phyloP scores from a whole-genome alignment of 2,329 filamentous ascomycete species.

The Meredithiella fracta region DNA sequence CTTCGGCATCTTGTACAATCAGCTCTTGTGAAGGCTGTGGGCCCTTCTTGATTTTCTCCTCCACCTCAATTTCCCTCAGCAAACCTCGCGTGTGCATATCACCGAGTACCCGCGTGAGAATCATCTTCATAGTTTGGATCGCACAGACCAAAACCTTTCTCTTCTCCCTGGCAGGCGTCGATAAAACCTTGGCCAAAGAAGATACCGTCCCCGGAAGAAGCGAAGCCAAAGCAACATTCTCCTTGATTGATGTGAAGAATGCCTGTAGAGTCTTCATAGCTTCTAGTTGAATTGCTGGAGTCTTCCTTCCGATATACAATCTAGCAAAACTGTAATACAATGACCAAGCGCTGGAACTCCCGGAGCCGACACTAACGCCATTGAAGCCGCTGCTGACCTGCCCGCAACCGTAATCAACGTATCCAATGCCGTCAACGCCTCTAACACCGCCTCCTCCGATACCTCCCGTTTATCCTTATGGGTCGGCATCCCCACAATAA shows the following conservation, averaged over 20 bases:
- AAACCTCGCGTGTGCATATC: conserved; percentile 39
- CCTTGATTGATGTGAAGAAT: conserved; percentile 47
- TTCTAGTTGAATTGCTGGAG: conserved; percentile 52
- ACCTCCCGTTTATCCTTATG: conserved; percentile 29
- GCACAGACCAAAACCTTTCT: conserved; percentile 44
- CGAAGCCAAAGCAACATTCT: conserved; percentile 60
- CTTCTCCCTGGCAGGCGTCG: conserved; percentile 44
- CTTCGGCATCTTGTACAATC: background rate
- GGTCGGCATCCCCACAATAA: conserved; percentile 57
- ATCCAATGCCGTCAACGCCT: conserved; percentile 53
- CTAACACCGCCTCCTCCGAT: conserved; percentile 58
- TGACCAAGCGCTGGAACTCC: conserved; percentile 69
- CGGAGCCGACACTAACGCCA: conserved; percentile 35
- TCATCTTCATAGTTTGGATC: conserved; percentile 39
- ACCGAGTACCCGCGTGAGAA: conserved; percentile 38
- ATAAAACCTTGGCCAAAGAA: conserved; percentile 57
- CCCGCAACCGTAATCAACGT: conserved; percentile 46
- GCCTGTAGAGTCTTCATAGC: conserved; percentile 48
- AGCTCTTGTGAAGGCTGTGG: background rate
- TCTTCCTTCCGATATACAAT: conserved; percentile 50
- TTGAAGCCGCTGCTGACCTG: conserved; percentile 31
- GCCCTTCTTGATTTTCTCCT: conserved; percentile 10
- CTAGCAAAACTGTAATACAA: conserved; percentile 62
- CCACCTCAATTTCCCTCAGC: conserved; percentile 21
- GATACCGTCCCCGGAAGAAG: conserved; percentile 84